Evolutionary conservation across 1,284 basidiomycete species (phyloP).

Genomic region (Ceratobasidium sp.): DNA sequence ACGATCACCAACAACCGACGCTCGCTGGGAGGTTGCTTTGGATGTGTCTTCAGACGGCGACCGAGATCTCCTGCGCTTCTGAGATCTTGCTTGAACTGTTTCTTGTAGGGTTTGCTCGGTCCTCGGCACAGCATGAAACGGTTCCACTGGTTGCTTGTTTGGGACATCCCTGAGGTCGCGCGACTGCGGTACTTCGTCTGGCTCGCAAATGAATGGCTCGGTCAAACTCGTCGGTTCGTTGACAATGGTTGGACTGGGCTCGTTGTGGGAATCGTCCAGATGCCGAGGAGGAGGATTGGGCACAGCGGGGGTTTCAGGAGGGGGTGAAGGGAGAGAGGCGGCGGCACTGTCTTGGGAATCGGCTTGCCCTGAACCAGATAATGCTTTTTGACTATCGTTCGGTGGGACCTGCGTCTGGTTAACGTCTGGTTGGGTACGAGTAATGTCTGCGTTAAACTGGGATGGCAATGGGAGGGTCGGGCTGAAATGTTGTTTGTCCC

Average conservation of each 20-base stretch:
- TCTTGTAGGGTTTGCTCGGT: background rate
- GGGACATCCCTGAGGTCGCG: background rate
- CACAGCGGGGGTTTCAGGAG: conserved; percentile 29
- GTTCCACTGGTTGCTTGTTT: conserved; percentile 14
- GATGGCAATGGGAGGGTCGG: conserved; percentile 23
- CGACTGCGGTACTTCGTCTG: background rate
- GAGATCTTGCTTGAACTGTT: conserved; percentile 4
- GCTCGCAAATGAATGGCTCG: background rate
- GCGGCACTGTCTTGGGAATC: conserved; percentile 36
- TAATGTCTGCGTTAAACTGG: background rate
- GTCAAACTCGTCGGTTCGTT: conserved; percentile 10
- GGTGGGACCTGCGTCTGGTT: background rate
- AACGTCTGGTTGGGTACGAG: background rate
- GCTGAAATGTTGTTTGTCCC: conserved; percentile 32
- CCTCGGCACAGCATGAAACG: conserved; percentile 25
- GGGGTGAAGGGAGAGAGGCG: conserved; percentile 44
- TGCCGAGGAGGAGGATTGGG: conserved; percentile 4
- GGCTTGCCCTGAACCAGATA: conserved; percentile 9
- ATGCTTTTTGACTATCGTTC: background rate
- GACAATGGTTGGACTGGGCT: background rate
- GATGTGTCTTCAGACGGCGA: conserved; percentile 18
- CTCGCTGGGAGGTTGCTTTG: background rate
- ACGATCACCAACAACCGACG: background rate
- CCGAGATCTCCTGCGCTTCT: conserved; percentile 41
- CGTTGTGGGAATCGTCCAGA: background rate